Conservation (phyloP, 1,139 yeast genomes). For the Tardiomyces digboiensis region DNA sequence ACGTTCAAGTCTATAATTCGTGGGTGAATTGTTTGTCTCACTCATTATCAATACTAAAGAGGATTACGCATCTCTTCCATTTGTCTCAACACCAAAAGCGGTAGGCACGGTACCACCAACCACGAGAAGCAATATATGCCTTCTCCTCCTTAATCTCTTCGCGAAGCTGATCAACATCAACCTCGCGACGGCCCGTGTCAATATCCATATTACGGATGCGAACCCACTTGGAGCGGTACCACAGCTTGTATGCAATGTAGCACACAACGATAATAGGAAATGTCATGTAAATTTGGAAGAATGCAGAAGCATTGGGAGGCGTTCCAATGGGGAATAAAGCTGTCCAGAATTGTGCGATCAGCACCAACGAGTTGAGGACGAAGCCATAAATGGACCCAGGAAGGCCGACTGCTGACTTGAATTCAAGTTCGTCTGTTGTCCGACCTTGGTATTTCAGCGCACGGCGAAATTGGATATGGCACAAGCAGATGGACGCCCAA, state of each 20-base stretch:
- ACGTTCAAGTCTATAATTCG: constrained; percentile 26
- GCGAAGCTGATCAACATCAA: constrained; percentile 1
- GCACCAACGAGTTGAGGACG: constrained; percentile 48
- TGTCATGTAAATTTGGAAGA: constrained; percentile 48
- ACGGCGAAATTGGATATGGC: constrained; percentile 70
- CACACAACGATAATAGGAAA: constrained; percentile 41
- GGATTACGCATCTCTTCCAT: too few relatives aligned
- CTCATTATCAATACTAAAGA: too few relatives aligned
- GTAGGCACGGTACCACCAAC: constrained; percentile 2
- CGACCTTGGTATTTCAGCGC: constrained; percentile 64
- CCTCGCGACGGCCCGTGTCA: constrained; percentile 8
- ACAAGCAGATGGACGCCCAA: constrained; percentile 70
- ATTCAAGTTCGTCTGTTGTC: constrained; percentile 56
- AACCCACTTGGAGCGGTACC: constrained; percentile 35
- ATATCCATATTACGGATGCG: constrained; percentile 15
- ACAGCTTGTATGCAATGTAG: constrained; percentile 43
- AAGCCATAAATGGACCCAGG: constrained; percentile 63
- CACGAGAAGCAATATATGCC: neutral
- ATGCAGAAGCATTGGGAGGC: constrained; percentile 31
- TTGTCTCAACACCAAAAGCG: neutral
- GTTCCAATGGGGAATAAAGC: constrained; percentile 62
- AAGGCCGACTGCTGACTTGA: constrained; percentile 57
- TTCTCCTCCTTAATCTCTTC: constrained; percentile 3
- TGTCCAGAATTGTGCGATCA: constrained; percentile 76
- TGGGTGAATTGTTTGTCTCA: too few relatives aligned